Evolutionary conservation across 140 eudicot genomes (phyloP).

Genomic region (Bidens hawaiensis): DNA sequence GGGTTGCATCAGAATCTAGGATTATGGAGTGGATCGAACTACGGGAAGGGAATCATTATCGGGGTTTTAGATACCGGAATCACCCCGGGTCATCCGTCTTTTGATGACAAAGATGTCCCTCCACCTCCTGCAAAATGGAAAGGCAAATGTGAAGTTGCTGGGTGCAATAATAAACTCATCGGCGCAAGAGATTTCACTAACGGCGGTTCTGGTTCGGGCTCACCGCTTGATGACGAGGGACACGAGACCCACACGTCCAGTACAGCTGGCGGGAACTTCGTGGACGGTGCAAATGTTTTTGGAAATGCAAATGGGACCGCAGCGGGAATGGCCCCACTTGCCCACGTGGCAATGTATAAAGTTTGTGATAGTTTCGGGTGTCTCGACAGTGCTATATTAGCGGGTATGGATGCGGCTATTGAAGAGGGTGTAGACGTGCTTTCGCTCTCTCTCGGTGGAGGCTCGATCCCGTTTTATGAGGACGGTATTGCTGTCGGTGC

Average conservation of each 20-base stretch:
- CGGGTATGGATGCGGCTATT: conserved; percentile 52
- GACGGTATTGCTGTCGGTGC: conserved; percentile 47
- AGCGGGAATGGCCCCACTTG: conserved; percentile 40
- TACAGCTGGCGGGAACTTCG: conserved; percentile 43
- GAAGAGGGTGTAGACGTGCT: conserved; percentile 51
- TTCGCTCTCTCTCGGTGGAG: conserved; percentile 40
- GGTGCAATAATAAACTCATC: conserved; percentile 44
- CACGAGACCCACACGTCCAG: conserved; percentile 46
- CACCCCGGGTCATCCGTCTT: conserved; percentile 40
- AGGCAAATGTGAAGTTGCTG: conserved; percentile 34
- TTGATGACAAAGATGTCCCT: conserved; percentile 35
- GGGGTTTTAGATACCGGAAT: conserved; percentile 48
- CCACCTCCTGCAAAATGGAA: conserved; percentile 45
- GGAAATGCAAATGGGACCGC: conserved; percentile 42
- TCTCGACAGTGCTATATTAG: conserved; percentile 34
- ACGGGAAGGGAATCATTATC: conserved; percentile 45
- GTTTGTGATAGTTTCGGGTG: conserved; percentile 31
- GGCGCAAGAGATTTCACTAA: conserved; percentile 36
- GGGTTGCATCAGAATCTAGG: conserved; percentile 37
- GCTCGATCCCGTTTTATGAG: conserved; percentile 14
- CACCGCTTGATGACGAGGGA: conserved; percentile 34
- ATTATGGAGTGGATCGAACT: conserved; percentile 35
- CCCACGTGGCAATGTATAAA: conserved; percentile 46
- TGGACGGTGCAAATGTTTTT: conserved; percentile 32
- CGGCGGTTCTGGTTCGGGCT: not conserved